Conservation (phyloP, 257 asterid genomes). For the Parsonsia alboflavescens region DNA sequence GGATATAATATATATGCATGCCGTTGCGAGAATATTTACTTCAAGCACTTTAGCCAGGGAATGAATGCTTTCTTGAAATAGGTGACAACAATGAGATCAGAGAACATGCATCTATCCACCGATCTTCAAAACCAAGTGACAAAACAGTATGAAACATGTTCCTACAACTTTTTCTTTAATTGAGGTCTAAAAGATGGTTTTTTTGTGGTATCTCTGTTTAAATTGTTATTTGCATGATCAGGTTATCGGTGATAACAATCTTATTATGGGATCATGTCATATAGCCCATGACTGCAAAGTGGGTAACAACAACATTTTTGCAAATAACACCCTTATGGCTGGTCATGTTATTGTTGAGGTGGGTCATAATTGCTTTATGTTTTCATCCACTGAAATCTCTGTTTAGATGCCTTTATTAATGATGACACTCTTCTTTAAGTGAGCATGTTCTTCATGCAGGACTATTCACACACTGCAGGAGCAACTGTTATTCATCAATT, state of each 20-base stretch:
- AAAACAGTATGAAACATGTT: constrained; percentile 54
- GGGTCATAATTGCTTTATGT: constrained; percentile 13
- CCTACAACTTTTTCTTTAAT: constrained; percentile 8
- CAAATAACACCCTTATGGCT: constrained; percentile 84
- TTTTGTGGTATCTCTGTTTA: constrained; percentile 2
- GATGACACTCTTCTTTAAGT: constrained; percentile 5
- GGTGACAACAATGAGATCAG: constrained; percentile 91
- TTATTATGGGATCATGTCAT: constrained; percentile 95
- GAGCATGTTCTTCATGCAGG: constrained; percentile 42
- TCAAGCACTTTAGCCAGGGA: constrained; percentile 62
- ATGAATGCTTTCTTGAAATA: constrained; percentile 81
- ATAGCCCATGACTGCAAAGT: constrained; percentile 96
- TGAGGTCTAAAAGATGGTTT: background rate
- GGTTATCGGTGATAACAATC: constrained; percentile 85
- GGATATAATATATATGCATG: background rate
- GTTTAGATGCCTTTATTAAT: background rate
- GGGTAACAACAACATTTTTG: constrained; percentile 73
- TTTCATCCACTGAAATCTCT: constrained; percentile 8
- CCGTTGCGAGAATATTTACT: constrained; percentile 12
- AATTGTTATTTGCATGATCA: constrained; percentile 26
- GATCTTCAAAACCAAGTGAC: constrained; percentile 74
- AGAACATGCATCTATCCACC: constrained; percentile 79
- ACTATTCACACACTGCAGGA: constrained; percentile 82
- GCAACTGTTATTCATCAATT: constrained; percentile 79
- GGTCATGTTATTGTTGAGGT: constrained; percentile 97